Evolutionary conservation across 2,329 filamentous ascomycete genomes (phyloP), one percentile per base, ranked within the genome.

Genomic region (Corynespora cassiicola): DNA sequence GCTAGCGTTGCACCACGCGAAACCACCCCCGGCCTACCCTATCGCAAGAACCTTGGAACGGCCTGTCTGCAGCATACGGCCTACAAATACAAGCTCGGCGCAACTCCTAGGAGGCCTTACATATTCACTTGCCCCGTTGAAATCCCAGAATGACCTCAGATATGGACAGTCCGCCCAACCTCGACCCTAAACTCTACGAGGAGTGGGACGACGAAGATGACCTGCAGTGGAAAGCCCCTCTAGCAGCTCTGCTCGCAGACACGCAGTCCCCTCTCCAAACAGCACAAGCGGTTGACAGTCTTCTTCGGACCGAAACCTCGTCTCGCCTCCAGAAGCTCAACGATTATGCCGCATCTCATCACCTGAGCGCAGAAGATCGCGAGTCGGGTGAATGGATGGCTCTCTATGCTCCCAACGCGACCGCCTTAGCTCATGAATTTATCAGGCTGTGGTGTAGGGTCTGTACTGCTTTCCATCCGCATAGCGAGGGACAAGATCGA

Each of bases 161-260:
- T 14, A 14, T 7, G 6, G n/a, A 8, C 23, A 9, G 11, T 3
- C 25, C 31, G 21, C 31, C 31, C n/a, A 25, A 9, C 11, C 31
- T 34, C 11, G 12, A 34, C 8, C 20, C 31, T 11, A 7, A 24
- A 17, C 19, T 34, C 20, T 34, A 34, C 17, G 31, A 34, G 12
- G 11, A 34, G 3, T 23, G 31, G 31, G 31, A 34, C 20, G 31
- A 34, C 18, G 31, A 34, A 25, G 21, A 34, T 7, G 31, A 34
- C n/a, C 7, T 34, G 7, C 31, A 12, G 10, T 34, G 31, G 31
- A 34, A 34, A 24, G 8, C 19, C 20, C 19, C 19, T 5, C 31
- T 34, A 3, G 31, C 23, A 11, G 19, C 19, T 14, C 21, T 34
- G 4, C 16, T 34, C 8, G 25, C 23, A n/a, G 31, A 22, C n/a